Percentiles rank a stretch among this genome's conserved stretches.
These are phyloP conservation scores for Climacium dendroides DNA, from an alignment of 225 moss, liverwort and hornwort genomes.

Conservation along the genomic window DNA sequence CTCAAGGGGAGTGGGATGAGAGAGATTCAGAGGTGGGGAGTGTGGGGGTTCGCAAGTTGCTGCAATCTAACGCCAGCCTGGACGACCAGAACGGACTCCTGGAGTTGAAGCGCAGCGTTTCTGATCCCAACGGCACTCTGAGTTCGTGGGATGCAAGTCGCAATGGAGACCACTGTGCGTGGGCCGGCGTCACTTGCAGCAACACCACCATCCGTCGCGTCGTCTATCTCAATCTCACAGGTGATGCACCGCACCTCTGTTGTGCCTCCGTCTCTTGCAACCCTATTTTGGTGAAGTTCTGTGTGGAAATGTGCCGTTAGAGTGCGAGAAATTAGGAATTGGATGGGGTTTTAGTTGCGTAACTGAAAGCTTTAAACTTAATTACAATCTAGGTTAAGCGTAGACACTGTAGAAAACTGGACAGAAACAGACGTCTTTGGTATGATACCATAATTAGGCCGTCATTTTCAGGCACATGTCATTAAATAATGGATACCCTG, in stretches of 20 bases:
- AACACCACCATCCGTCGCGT: not conserved
- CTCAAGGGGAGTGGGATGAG: not conserved
- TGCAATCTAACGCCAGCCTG: not conserved
- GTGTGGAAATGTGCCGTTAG: not conserved
- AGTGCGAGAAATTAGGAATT: not conserved
- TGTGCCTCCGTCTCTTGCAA: not conserved
- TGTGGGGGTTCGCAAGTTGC: not conserved
- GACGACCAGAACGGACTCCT: conserved; percentile 1
- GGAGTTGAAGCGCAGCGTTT: not conserved
- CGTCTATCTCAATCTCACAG: conserved; percentile 9
- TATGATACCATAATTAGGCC: not conserved
- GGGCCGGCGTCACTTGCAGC: conserved; percentile 26
- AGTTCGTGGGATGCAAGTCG: not conserved
- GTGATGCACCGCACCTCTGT: not conserved
- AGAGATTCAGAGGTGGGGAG: not conserved
- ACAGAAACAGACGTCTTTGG: no score
- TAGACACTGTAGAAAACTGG: no score
- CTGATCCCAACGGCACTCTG: conserved; percentile 10
- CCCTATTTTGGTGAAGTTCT: not conserved
- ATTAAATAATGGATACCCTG: not conserved
- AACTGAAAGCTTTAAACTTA: not conserved
- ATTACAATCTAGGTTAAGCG: not conserved
- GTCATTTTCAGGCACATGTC: not conserved
- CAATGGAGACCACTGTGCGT: conserved; percentile 1
- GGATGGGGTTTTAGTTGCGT: no score